These are phyloP conservation scores for Wickerhamomyces subpelliculosus DNA, from an alignment of 805 yeast species.

Conservation along the genomic window DNA sequence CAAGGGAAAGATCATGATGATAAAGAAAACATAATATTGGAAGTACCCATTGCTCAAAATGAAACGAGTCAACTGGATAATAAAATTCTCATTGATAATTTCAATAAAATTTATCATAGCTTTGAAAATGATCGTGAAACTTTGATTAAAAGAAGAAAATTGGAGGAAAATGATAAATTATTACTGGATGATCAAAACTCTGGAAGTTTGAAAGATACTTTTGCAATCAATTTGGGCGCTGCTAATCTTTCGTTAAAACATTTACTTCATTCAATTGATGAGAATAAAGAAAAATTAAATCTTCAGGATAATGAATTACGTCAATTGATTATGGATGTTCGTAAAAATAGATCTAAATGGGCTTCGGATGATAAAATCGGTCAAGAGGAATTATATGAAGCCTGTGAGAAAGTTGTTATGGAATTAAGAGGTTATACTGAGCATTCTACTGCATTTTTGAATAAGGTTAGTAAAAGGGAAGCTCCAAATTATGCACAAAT, in stretches of 20 bases:
- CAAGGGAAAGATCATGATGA: constrained; percentile 11
- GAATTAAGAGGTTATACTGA: constrained; percentile 91
- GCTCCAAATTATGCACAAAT: constrained; percentile 94
- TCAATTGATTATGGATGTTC: constrained; percentile 81
- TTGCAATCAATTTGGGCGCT: constrained; percentile 53
- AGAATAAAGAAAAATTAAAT: constrained; percentile 64
- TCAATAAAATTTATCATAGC: constrained; percentile 67
- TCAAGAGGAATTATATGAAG: constrained; percentile 95
- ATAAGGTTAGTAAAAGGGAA: constrained; percentile 94
- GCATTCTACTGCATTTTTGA: constrained; percentile 92
- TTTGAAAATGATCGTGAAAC: constrained; percentile 75
- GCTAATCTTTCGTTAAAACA: constrained; percentile 76
- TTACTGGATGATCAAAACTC: constrained; percentile 25
- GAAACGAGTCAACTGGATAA: constrained; percentile 28
- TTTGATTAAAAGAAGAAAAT: constrained; percentile 61
- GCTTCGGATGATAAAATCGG: constrained; percentile 93
- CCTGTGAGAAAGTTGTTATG: constrained; percentile 89
- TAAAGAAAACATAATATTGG: constrained; percentile 21
- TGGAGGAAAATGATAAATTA: constrained; percentile 76
- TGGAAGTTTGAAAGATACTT: constrained; percentile 19
- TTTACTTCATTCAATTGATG: constrained; percentile 70
- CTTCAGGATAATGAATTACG: constrained; percentile 80
- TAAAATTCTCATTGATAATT: constrained; percentile 43
- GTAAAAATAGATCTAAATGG: constrained; percentile 96
- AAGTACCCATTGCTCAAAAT: constrained; percentile 27